Base-by-base conservation (phyloP, 441 rosid genomes). In the Raphanus hybrid region DNA sequence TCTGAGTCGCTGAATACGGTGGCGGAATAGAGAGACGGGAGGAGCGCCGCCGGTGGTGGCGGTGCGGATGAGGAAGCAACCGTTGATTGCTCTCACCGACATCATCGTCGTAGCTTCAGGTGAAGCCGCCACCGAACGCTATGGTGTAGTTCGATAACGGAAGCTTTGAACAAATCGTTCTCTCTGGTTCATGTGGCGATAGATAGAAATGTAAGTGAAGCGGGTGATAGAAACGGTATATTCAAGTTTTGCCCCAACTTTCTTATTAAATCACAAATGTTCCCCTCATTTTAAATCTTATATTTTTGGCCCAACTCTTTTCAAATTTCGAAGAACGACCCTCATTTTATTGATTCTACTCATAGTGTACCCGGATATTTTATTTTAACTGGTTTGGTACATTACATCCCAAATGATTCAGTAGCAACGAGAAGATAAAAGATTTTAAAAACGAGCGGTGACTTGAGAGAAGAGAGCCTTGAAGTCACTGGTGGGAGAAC, bases 401-500 rank as follows among this genome's bases (percentile, higher is more conserved):
- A 35, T 11, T 39, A 64, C 73, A 61, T 23, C 15, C 14, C 64
- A 27, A 60, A 27, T 60, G 3, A 60, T 60, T 27, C 64, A 60
- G 16, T 60, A 5, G 16, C 75, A 67, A 59, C 15, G 5, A 27
- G 7, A 60, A 5, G 61, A 29, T 29, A 41, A 8, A 1, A 48
- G 48, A 41, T 41, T 45, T 27, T 87, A 95, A 75, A 95, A 93
- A 29, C 89, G 86, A 48, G 90, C 26, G 3, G 85, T 85, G 71
- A 87, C 76, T 76, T 84, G 88, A 55, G 99, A 83, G 75, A 93
- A 93, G 48, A 93, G 89, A 79, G 92, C 85, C 89, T 91, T 91
- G 27, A 91, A 93, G 83, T 95, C 97, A 82, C 78, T 93, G 0
- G 99, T 89, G 0, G 98, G 94, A 43, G 88, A 75, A 57, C 98